Evolutionary conservation across 2,329 filamentous ascomycete genomes (phyloP), one percentile per base, ranked within the genome.

Genomic region (Aspergillus ochraceoroseus): DNA sequence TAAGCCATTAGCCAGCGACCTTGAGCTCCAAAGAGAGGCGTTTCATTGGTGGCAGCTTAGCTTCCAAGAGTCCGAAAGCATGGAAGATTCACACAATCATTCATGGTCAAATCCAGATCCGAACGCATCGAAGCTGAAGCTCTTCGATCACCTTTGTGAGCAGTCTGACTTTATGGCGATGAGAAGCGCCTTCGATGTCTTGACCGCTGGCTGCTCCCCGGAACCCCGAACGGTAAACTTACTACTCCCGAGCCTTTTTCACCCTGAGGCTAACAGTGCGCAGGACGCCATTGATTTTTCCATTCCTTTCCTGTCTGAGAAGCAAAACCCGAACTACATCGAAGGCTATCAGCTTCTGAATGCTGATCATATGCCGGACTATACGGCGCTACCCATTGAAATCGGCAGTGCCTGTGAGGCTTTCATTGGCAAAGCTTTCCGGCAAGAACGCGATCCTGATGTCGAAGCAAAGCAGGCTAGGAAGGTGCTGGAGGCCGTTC

Each of bases 11-110:
- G 68, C 72, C 15, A 68, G 70, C 8, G 76, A 85, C 44, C 75
- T 82, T 34, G 81, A 87, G 51, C 64, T 82, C 2, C 64, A 84
- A 46, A 71, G 74, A 29, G 79, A 88, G 60, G 64, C 73, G 1
- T 84, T 83, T 74, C 69, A 80, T 23, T 76, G 78, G 46, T 90
- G 86, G 82, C 66, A 70, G 13, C 61, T 88, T 19, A 80, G 82
- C 53, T 58, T 81, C 14, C 74, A 75, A 11, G 73, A 82, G 43
- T 81, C 79, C 68, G 68, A 62, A 71, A 53, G 63, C 65, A 33
- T 52, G 40, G 47, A 43, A 50, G 62, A 33, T 76, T 18, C 30
- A 46, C 19, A 38, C 30, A 11, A 7, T 41, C 5, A 18, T 42
- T 28, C 9, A 30, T 26, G 28, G 38, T 18, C 26, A 33, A 18